Percentiles rank a stretch among this genome's conserved stretches.
phyloP scores from a whole-genome alignment of 345 rosid genomes.

The Eucalyptus tenuipes region DNA sequence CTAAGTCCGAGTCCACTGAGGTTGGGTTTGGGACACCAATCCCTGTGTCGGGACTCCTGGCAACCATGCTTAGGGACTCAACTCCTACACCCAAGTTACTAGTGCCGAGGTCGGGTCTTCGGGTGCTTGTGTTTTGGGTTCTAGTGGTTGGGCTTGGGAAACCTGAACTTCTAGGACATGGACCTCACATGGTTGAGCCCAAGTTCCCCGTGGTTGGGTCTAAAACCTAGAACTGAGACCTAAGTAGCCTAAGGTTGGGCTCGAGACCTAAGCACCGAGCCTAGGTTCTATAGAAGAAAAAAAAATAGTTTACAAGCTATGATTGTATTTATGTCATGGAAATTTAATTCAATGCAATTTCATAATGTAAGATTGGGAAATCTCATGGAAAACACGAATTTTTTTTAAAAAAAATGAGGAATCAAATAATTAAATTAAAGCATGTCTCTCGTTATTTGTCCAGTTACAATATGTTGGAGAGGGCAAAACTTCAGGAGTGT shows the following conservation, averaged over 20 bases:
- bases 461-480: background rate
- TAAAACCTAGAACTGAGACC: rapidly evolving
- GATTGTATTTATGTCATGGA: background rate
- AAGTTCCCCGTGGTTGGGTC: background rate
- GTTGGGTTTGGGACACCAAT: too few species aligned
- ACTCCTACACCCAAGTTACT: background rate
- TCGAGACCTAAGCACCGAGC: background rate
- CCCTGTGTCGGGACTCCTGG: background rate
- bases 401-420: too few species aligned
- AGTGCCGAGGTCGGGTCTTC: rapidly evolving
- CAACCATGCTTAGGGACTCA: rapidly evolving
- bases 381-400: background rate
- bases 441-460: background rate
- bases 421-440: background rate
- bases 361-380: background rate
- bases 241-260: background rate
- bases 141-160: background rate
- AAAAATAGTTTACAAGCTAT: background rate
- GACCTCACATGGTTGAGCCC: rapidly evolving
- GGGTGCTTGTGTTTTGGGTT: background rate
- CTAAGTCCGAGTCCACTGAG: rapidly evolving
- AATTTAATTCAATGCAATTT: background rate
- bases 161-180: background rate
- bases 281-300: background rate
- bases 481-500: rapidly evolving